These are phyloP conservation scores for Alternaria panax DNA, from an alignment of 2,329 filamentous ascomycete genomes.

Conservation along the genomic window DNA sequence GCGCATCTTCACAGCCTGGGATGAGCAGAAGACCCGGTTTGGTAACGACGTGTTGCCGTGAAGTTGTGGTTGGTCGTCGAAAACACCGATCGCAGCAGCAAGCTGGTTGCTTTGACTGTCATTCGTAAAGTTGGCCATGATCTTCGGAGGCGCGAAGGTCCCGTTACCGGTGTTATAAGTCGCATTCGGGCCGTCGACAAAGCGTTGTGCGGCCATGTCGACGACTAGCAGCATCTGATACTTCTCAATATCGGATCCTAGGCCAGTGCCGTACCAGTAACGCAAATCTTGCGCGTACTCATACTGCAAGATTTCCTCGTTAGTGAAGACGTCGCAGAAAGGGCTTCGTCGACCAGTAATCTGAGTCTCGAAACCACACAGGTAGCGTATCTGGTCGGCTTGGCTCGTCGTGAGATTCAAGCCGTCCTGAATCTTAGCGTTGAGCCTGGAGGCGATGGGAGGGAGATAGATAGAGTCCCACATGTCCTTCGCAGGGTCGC, in stretches of 20 bases:
- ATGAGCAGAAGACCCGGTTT: conserved; percentile 62
- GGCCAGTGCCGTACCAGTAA: conserved; percentile 71
- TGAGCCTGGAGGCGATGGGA: conserved; percentile 62
- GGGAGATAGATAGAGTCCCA: conserved; percentile 64
- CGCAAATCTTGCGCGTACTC: conserved; percentile 73
- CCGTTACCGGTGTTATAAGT: conserved; percentile 59
- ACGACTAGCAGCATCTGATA: conserved; percentile 70
- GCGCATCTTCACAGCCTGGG: conserved; percentile 67
- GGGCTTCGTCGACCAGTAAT: conserved; percentile 67
- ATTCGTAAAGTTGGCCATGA: conserved; percentile 70
- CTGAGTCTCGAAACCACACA: conserved; percentile 76
- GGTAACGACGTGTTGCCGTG: conserved; percentile 57
- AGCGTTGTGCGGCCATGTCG: conserved; percentile 60
- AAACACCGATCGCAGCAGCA: conserved; percentile 66
- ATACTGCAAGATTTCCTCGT: conserved; percentile 68
- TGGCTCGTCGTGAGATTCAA: conserved; percentile 64
- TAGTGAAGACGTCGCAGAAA: conserved; percentile 68
- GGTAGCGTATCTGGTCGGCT: conserved; percentile 67
- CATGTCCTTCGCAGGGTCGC: conserved; percentile 54
- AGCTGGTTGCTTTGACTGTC: conserved; percentile 72
- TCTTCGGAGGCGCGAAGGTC: conserved; percentile 60
- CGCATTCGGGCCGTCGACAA: conserved; percentile 61
- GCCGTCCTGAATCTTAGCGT: conserved; percentile 61
- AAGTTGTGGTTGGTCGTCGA: conserved; percentile 63
- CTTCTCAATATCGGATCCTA: conserved; percentile 61